Conservation (phyloP, 2,329 filamentous ascomycete species). For the Bretziella fagacearum region DNA sequence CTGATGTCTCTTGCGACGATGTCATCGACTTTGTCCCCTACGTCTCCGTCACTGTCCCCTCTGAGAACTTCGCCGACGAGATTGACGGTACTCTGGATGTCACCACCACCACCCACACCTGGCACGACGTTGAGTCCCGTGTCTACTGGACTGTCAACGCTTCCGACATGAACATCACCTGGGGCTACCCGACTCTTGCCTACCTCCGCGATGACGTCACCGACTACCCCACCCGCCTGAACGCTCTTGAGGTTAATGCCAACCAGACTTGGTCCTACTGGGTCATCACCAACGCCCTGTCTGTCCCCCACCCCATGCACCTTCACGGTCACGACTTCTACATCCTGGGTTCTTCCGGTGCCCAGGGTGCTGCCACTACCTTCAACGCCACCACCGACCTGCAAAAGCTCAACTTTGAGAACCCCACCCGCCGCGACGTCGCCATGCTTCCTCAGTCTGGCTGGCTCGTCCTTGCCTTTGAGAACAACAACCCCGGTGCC, state of each 20-base stretch:
- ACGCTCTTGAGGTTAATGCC: conserved; percentile 16
- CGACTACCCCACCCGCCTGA: conserved; percentile 16
- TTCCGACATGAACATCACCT: conserved; percentile 23
- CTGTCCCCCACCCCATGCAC: conserved; percentile 29
- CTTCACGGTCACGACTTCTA: conserved; percentile 34
- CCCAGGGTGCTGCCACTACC: conserved; percentile 10
- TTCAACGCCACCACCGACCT: conserved; percentile 21
- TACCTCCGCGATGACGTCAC: conserved; percentile 17
- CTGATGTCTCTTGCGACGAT: conserved; percentile 18
- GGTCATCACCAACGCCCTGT: conserved; percentile 20
- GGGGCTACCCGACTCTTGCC: conserved; percentile 25
- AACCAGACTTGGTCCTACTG: conserved; percentile 21
- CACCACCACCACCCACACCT: conserved; percentile 15
- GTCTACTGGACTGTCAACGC: conserved; percentile 23
- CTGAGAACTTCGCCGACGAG: conserved; percentile 18
- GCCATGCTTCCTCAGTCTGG: conserved; percentile 29
- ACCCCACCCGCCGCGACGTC: conserved; percentile 36
- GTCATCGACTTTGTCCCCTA: conserved; percentile 18
- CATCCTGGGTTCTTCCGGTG: conserved; percentile 22
- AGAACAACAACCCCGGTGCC: conserved; percentile 33
- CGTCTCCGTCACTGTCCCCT: conserved; percentile 18
- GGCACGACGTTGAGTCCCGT: conserved; percentile 16
- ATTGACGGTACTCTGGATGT: conserved; percentile 18
- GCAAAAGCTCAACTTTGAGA: conserved; percentile 26
- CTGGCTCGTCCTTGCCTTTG: conserved; percentile 32